Conservation (phyloP, 208 protist species). For the Leishmania martiniquensis region DNA sequence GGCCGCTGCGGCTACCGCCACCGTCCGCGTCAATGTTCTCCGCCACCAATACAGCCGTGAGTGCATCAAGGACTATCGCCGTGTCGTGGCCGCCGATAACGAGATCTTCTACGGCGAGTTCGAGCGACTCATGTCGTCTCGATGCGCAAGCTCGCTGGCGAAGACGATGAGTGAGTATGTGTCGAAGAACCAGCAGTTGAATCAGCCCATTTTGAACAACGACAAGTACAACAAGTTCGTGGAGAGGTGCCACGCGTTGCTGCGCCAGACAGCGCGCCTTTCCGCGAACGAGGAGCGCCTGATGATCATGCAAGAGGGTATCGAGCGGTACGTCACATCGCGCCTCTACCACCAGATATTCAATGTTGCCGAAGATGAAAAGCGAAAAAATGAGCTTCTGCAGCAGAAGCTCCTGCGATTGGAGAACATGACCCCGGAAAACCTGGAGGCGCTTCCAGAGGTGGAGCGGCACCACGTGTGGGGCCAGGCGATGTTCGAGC, state of each 20-base stretch:
- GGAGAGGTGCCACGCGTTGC: constrained; percentile 20
- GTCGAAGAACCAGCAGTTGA: constrained; percentile 30
- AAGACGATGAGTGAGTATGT: constrained; percentile 61
- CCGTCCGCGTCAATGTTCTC: constrained; percentile 19
- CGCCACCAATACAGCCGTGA: constrained; percentile 61
- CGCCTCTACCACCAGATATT: constrained; percentile 73
- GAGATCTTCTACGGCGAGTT: constrained; percentile 77
- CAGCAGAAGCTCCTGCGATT: constrained; percentile 43
- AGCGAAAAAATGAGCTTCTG: constrained; percentile 38
- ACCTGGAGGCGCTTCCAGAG: constrained; percentile 65
- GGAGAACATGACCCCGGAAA: constrained; percentile 38
- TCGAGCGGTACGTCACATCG: constrained; percentile 82
- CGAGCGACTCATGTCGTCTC: constrained; percentile 53
- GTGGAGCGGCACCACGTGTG: constrained; percentile 79
- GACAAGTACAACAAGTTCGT: constrained; percentile 32
- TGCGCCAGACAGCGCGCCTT: constrained; percentile 31
- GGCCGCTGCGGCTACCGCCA: background rate
- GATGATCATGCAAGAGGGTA: constrained; percentile 55
- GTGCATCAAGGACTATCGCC: constrained; percentile 70
- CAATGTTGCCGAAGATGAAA: constrained; percentile 47
- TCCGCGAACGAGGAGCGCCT: constrained; percentile 11
- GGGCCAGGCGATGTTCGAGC: constrained; percentile 80
- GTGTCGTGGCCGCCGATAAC: constrained; percentile 62
- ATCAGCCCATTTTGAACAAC: constrained; percentile 32
- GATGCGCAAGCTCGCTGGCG: constrained; percentile 37